Evolutionary conservation across 1,284 basidiomycete species (phyloP), one percentile per base, ranked within the genome.

Genomic region (Pholiota adiposa): DNA sequence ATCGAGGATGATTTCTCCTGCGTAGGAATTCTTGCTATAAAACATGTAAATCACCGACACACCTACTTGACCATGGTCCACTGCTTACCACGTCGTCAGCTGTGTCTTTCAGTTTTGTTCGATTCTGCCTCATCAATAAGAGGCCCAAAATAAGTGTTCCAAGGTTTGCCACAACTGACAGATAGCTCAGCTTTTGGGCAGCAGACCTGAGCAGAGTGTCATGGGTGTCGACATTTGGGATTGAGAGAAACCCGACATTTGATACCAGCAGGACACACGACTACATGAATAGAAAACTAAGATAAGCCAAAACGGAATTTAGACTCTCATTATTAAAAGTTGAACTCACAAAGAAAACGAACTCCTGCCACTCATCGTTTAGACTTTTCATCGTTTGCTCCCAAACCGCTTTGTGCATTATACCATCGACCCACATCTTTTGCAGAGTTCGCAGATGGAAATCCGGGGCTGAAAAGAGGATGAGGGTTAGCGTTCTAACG

Each of bases 291-390:
- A 3, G 41, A 19, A 49, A 23, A 8, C n/a, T 0, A 14, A 3
- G 12, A 40, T 48, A 19, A 11, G 12, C 12, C 34, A 3, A 25
- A n/a, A 12, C 44, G n/a, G 6, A 38, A 12, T 11, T 38, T n/a
- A n/a, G n/a, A n/a, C n/a, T n/a, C n/a, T n/a, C n/a, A 11, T n/a
- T 38, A 21, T n/a, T 18, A 9, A 1, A 0, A 9, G 8, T 0
- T 31, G 16, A 41, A 53, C 82, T 33, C 59, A 86, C 85, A 59
- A 78, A 78, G 11, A 86, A 73, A 25, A 80, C 75, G 57, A 79
- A 79, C 40, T 82, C 79, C 49, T 74, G 72, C 80, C 86, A 83
- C 62, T 88, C 83, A 1, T 67, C 65, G 14, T 75, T 76, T 27
- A 86, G 66, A 54, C 77, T 79, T 8, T 68, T 63, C 8, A 84